Conservation (phyloP, 2,329 filamentous ascomycete genomes). For the Colletotrichum sp. region DNA sequence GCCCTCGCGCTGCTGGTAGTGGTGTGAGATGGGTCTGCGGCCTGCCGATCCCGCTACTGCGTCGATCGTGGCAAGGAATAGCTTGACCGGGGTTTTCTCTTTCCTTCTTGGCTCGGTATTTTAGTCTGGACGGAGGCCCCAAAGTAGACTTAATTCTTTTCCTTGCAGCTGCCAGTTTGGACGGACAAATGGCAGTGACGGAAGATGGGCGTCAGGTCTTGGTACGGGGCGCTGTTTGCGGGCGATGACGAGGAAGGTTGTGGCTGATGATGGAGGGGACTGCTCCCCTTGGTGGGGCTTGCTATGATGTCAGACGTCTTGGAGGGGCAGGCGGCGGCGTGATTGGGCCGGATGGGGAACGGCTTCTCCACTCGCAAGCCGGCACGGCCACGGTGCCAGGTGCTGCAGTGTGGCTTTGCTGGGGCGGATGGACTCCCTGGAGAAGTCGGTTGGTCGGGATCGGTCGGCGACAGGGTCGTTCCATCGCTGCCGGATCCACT, state of each 20-base stretch:
- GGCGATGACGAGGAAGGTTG: conserved; percentile 17
- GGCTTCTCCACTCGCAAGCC: not conserved
- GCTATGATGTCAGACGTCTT: conserved; percentile 18
- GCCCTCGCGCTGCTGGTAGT: not conserved
- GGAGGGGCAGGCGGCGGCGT: not conserved
- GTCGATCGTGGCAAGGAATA: conserved; percentile 14
- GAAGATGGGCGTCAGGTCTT: conserved; percentile 2
- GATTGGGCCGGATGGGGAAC: conserved; percentile 1
- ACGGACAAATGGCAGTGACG: not conserved
- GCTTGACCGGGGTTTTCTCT: not conserved
- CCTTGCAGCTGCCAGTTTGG: not conserved
- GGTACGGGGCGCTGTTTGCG: conserved; percentile 14
- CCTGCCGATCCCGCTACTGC: conserved; percentile 14
- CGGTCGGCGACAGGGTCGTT: not conserved
- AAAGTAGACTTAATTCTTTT: not conserved
- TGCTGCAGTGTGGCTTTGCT: conserved; percentile 14
- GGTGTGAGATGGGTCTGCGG: not conserved
- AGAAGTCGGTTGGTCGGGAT: not conserved
- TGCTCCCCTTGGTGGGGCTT: not conserved
- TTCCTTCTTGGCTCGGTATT: not conserved
- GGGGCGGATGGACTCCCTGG: not conserved
- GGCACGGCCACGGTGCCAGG: conserved; percentile 7
- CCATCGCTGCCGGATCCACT: not conserved
- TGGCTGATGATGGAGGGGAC: conserved; percentile 10
- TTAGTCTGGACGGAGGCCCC: not conserved